A percentile compares a stretch with the other conserved stretches of the same genome.
Conservation (phyloP, 148 eudicot species). For the Selenicereus undatus region DNA sequence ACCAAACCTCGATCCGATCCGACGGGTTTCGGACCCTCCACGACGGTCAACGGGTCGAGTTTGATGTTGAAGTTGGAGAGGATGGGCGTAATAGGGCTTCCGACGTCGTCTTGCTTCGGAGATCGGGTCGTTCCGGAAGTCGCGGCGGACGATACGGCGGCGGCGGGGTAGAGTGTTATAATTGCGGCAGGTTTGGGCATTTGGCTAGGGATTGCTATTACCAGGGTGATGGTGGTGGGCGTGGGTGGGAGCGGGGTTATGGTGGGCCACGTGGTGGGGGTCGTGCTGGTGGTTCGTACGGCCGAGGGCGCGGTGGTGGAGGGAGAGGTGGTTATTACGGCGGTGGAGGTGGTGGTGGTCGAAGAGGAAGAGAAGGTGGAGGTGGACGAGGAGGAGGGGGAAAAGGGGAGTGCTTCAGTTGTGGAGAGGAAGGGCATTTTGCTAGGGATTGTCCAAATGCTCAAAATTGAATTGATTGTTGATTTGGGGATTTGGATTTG, state of each 20-base stretch:
- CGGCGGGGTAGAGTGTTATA: slow-evolving; percentile 38
- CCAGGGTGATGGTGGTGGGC: slow-evolving; percentile 22
- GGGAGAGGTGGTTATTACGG: slow-evolving; percentile 10
- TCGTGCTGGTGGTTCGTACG: slow-evolving; percentile 3
- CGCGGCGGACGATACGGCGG: slow-evolving; percentile 7
- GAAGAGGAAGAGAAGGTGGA: not conserved
- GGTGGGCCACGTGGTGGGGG: slow-evolving; percentile 20
- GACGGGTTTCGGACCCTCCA: slow-evolving; percentile 60
- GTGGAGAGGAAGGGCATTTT: slow-evolving; percentile 64
- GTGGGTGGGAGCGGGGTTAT: slow-evolving; percentile 18
- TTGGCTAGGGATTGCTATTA: slow-evolving; percentile 48
- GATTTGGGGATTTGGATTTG: not conserved
- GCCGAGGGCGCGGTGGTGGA: slow-evolving; percentile 16
- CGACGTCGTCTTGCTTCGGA: slow-evolving; percentile 36
- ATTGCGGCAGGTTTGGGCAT: slow-evolving; percentile 52
- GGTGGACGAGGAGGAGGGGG: slow-evolving; percentile 19
- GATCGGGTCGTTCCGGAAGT: not conserved
- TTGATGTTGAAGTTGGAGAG: slow-evolving; percentile 34
- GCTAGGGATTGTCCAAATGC: slow-evolving; percentile 48
- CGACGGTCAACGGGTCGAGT: slow-evolving; percentile 63
- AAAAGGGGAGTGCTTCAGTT: slow-evolving; percentile 35
- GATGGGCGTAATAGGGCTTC: slow-evolving; percentile 56
- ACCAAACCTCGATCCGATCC: slow-evolving; percentile 53
- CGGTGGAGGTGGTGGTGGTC: slow-evolving; percentile 25
- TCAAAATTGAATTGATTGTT: slow-evolving; percentile 25